phyloP scores from a whole-genome alignment of 345 rosid species.

The Triadica sebifera region DNA sequence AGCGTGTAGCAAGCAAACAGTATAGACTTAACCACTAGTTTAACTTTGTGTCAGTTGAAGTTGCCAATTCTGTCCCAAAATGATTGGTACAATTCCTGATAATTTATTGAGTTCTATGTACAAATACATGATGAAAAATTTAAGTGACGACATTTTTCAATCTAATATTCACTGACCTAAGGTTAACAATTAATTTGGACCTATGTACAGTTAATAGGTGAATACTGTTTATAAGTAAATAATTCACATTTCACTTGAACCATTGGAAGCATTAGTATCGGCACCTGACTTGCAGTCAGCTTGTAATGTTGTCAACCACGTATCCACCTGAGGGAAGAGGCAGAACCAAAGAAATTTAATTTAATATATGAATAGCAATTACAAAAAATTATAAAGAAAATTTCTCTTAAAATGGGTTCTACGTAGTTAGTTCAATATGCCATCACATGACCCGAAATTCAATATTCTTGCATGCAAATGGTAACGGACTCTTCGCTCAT shows the following conservation, averaged over 20 bases:
- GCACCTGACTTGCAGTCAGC: slow-evolving; percentile 45
- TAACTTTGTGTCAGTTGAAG: neutral
- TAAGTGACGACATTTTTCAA: slow-evolving; percentile 17
- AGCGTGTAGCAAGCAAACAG: too few relatives aligned
- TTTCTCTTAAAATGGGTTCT: too few relatives aligned
- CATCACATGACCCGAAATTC: too few relatives aligned
- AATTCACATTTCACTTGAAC: slow-evolving; percentile 22
- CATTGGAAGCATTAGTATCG: slow-evolving; percentile 40
- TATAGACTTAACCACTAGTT: too few relatives aligned
- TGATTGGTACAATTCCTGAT: neutral
- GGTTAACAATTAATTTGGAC: slow-evolving; percentile 5
- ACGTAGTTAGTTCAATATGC: too few relatives aligned
- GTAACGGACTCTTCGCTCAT: neutral
- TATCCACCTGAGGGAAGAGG: slow-evolving; percentile 50
- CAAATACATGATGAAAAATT: slow-evolving; percentile 37
- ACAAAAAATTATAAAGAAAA: too few relatives aligned
- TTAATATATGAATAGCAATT: neutral
- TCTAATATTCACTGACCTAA: slow-evolving; percentile 15
- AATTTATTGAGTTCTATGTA: slow-evolving; percentile 33
- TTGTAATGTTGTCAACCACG: slow-evolving; percentile 64
- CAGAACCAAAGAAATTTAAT: neutral
- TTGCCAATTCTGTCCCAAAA: neutral
- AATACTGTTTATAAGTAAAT: neutral
- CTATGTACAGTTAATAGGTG: slow-evolving; percentile 36
- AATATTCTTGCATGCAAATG: neutral